Base-by-base conservation (phyloP, 2,329 filamentous ascomycete genomes). In the Tolypocladium ophioglossoides region DNA sequence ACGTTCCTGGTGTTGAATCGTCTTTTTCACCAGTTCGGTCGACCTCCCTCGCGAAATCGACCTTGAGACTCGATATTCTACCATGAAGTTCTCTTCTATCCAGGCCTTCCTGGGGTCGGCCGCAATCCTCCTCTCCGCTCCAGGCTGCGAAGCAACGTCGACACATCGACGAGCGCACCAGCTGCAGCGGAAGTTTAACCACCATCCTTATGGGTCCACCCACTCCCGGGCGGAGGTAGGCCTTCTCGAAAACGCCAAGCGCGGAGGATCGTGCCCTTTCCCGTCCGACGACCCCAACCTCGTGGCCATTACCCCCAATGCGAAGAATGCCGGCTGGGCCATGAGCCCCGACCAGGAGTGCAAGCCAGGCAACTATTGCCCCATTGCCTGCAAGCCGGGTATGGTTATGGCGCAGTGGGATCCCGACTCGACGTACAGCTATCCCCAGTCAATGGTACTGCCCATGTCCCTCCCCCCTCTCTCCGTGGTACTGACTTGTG, bases 331-430 rank as follows among this genome's bases (percentile, higher is more conserved):
- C 51, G 88, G 88, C 57, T 92, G 87, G 84, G 88, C 87, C 44
- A 84, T 91, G 81, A 87, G 85, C 63, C 87, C 87, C 4, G 84
- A 91, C 67, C 80, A 87, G 66, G 67, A 78, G 53, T 91, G 88
- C 68, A 74, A 73, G 55, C 78, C 82, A 5, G 86, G 83, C 55
- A 79, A 68, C 59, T 91, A 86, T 70, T 91, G 88, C 65, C 88
- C 88, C 2, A 85, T 87, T 66, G 87, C 88, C 52, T 91, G 88
- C 67, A 85, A 84, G 56, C 68, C 87, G 0, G 87, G 87, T 56
- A 80, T 89, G 73, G 81, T 91, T 32, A 88, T 87, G 76, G 81
- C 83, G 58, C 88, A 92, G 68, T 91, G 88, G 88, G 82, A 90
- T 64, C 83, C 85, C 0, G 69, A 76, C 55, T 87, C 87, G 4